Conservation (phyloP, 257 asterid genomes). For the Rhazya stricta region DNA sequence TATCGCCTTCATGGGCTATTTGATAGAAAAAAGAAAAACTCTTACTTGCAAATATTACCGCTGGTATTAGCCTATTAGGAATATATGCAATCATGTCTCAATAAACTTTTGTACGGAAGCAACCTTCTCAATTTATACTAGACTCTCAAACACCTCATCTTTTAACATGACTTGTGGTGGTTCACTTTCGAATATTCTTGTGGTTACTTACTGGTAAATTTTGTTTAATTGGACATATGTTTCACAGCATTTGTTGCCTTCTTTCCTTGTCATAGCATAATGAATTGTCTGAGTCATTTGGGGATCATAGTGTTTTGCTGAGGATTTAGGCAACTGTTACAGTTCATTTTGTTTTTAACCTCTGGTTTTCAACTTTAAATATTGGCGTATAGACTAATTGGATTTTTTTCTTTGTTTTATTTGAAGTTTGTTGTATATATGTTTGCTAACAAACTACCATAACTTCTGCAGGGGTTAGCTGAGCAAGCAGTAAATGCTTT, state of each 20-base stretch:
- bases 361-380: not conserved
- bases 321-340: not conserved
- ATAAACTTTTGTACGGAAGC: not conserved
- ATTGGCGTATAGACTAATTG: not conserved
- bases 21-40: not conserved
- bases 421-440: not conserved
- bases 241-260: not conserved
- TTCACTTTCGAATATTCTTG: not conserved
- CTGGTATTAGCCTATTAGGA: not conserved
- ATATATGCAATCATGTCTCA: not conserved
- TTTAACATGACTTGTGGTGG: not conserved
- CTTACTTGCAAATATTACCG: not conserved
- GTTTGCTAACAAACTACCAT: constrained; percentile 12
- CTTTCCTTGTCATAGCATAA: not conserved
- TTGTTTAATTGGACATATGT: not conserved
- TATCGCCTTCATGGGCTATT: not conserved
- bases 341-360: not conserved
- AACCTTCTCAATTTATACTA: not conserved
- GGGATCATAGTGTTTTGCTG: not conserved
- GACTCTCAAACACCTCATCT: not conserved
- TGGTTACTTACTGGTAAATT: not conserved
- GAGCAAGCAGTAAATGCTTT: constrained; percentile 92
- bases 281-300: not conserved
- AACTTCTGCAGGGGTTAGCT: constrained; percentile 65
- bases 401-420: not conserved